Percentiles rank a stretch among this genome's conserved stretches.
Evolutionary conservation across 331 rosid genomes (phyloP).

Genomic region (Erythrophleum ivorense): DNA sequence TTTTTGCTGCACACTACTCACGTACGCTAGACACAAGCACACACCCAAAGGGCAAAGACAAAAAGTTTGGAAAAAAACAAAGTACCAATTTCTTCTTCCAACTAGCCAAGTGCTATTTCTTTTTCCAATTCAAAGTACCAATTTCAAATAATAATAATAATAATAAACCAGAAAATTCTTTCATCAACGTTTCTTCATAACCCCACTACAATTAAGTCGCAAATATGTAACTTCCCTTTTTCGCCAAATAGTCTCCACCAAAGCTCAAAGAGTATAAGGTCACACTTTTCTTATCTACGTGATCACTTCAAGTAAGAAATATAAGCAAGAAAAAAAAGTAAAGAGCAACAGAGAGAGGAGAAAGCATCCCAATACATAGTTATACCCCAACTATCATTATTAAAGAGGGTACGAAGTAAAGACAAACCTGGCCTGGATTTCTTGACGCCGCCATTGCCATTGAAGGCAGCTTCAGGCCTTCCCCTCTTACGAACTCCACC

Average conservation of each 20-base stretch:
- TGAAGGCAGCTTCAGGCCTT: constrained; percentile 59
- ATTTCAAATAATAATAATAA: neutral
- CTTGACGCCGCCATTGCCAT: constrained; percentile 80
- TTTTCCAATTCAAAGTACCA: neutral
- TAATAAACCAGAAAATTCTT: neutral
- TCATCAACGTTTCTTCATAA: neutral
- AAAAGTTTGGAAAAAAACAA: too few relatives aligned
- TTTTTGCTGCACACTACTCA: neutral
- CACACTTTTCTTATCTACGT: neutral
- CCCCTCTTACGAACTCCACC: constrained; percentile 75
- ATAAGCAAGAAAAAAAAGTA: neutral
- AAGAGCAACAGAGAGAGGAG: neutral
- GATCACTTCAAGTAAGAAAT: neutral
- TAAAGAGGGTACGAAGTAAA: neutral
- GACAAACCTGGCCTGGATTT: constrained; percentile 67
- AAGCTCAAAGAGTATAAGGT: neutral
- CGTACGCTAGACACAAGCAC: neutral
- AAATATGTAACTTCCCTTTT: neutral
- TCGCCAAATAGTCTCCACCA: neutral
- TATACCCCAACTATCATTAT: neutral
- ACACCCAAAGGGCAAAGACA: neutral
- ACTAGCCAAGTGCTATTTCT: neutral
- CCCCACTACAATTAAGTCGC: neutral
- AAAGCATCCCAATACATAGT: neutral
- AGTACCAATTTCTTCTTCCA: neutral